A percentile compares a stretch with the other conserved stretches of the same genome.
Conservation (phyloP, 495 filamentous ascomycete species). For the Polyplosphaeria fusca region DNA sequence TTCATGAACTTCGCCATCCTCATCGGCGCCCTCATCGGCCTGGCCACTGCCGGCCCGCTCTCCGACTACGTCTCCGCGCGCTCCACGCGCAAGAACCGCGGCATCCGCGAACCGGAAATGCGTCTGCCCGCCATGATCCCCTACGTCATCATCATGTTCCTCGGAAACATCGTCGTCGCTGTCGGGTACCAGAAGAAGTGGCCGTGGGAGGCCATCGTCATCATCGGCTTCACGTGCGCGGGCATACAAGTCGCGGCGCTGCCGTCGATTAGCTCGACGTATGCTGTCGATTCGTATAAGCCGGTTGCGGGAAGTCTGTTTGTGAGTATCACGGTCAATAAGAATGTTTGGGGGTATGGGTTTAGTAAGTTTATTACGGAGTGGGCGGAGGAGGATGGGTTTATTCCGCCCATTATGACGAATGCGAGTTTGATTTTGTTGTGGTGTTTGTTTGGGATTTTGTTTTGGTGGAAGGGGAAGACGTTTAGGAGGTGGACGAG, state of each 20-base stretch:
- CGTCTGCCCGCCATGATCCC: conserved; percentile 60
- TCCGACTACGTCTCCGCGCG: conserved; percentile 59
- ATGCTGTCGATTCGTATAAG: conserved; percentile 61
- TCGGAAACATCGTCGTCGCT: conserved; percentile 60
- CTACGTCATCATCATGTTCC: conserved; percentile 54
- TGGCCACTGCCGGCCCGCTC: conserved; percentile 57
- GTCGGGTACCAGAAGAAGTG: conserved; percentile 58
- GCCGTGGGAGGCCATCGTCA: conserved; percentile 55
- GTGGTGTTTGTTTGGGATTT: conserved; percentile 52
- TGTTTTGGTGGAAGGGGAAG: conserved; percentile 59
- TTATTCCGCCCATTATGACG: conserved; percentile 39
- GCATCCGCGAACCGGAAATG: conserved; percentile 71
- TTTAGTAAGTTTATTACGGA: conserved; percentile 41
- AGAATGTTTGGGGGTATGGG: conserved; percentile 46
- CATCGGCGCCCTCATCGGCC: conserved; percentile 53
- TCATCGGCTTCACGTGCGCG: conserved; percentile 53
- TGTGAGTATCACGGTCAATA: conserved; percentile 45
- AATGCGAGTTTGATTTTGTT: conserved; percentile 49
- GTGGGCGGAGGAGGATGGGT: conserved; percentile 36
- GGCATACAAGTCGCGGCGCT: conserved; percentile 59
- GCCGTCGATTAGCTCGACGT: conserved; percentile 50
- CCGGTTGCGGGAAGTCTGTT: conserved; percentile 43
- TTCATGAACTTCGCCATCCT: conserved; percentile 51
- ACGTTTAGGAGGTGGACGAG: conserved; percentile 53
- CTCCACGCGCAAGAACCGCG: conserved; percentile 48